Evolutionary conservation across 768 basidiomycete species (phyloP).

Genomic region (Hygrophorus russula): DNA sequence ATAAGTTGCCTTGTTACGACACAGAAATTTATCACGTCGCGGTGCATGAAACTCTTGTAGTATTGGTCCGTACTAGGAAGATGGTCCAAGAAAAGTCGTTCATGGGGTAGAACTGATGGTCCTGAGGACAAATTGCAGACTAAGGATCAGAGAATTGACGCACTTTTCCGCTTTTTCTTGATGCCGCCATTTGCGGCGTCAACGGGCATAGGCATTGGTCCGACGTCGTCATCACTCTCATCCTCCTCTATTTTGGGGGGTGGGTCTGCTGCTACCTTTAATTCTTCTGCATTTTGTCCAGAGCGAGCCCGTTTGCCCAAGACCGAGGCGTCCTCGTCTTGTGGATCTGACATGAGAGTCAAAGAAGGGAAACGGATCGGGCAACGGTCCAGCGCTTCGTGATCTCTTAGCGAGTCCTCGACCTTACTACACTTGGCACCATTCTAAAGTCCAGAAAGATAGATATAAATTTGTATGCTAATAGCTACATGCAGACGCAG

Average conservation of each 20-base stretch:
- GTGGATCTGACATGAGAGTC: conserved; percentile 22
- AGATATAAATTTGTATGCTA: background rate
- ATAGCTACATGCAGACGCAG: conserved; percentile 31
- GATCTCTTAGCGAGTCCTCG: no score
- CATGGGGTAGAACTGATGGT: conserved; percentile 78
- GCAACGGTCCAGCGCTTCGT: no score
- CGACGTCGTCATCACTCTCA: conserved; percentile 7
- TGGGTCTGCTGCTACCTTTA: background rate
- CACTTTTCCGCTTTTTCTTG: conserved; percentile 84
- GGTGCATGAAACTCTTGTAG: conserved; percentile 97
- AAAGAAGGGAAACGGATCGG: background rate
- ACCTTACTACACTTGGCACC: no score
- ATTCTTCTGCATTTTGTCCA: conserved; percentile 1
- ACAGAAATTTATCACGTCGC: conserved; percentile 82
- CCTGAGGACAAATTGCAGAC: conserved; percentile 16
- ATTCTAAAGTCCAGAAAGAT: conserved; percentile 1
- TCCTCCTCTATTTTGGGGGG: background rate
- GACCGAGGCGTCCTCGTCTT: conserved; percentile 21
- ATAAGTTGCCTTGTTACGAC: conserved; percentile 72
- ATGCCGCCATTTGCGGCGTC: conserved; percentile 20
- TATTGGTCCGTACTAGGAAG: conserved; percentile 89
- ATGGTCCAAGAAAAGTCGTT: conserved; percentile 86
- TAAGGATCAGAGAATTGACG: conserved; percentile 11
- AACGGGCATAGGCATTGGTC: conserved; percentile 43
- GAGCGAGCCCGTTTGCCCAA: conserved; percentile 37